phyloP scores from a whole-genome alignment of 2,329 filamentous ascomycete species.

The Harringtonia aguacate region DNA sequence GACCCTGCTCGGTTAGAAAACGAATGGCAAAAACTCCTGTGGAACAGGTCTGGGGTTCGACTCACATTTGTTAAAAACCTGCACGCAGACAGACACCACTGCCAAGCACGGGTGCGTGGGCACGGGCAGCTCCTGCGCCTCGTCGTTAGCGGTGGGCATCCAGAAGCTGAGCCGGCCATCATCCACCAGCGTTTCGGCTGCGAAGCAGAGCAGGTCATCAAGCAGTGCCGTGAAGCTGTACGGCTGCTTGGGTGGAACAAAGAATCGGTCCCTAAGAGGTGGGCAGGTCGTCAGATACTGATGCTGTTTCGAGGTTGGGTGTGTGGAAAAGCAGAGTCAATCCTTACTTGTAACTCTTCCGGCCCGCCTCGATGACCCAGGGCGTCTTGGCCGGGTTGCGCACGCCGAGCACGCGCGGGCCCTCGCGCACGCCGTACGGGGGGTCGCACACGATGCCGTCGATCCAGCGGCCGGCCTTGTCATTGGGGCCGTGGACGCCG shows the following conservation, averaged over 20 bases:
- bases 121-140: slow-evolving; percentile 64
- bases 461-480: slow-evolving; percentile 39
- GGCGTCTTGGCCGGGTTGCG: slow-evolving; percentile 52
- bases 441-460: slow-evolving; percentile 94
- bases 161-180: slow-evolving; percentile 80
- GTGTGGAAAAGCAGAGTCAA: too few species aligned
- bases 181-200: slow-evolving; percentile 64
- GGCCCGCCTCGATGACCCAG: slow-evolving; percentile 57
- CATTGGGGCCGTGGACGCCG: slow-evolving; percentile 8
- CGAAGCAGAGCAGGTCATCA: slow-evolving; percentile 79
- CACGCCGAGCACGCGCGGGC: slow-evolving; percentile 74
- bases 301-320: too few species aligned
- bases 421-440: slow-evolving; percentile 90
- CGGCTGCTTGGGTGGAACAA: slow-evolving; percentile 78
- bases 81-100: slow-evolving; percentile 66
- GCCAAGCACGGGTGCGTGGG: slow-evolving; percentile 68
- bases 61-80: slow-evolving; percentile 80
- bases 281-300: too few species aligned
- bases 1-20: slow-evolving; percentile 50
- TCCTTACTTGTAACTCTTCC: slow-evolving; percentile 55
- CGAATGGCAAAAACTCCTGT: background rate
- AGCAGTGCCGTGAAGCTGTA: slow-evolving; percentile 90
- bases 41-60: too few species aligned
- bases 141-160: slow-evolving; percentile 87
- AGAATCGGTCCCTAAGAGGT: slow-evolving; percentile 35